Evolutionary conservation across 2,329 filamentous ascomycete genomes (phyloP).

Genomic region (Penicillium sp.): DNA sequence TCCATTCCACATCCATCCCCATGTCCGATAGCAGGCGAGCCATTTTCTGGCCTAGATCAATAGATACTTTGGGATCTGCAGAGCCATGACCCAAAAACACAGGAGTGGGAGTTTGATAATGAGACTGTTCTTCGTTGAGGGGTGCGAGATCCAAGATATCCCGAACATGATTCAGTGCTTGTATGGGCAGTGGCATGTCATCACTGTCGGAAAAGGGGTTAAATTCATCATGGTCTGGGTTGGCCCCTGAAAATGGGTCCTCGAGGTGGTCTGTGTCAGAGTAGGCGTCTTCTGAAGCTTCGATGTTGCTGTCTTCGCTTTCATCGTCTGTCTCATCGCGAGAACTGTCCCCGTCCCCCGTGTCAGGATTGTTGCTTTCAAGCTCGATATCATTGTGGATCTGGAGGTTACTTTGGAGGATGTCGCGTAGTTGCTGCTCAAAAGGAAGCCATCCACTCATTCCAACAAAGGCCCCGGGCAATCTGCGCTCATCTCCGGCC

Average conservation of each 20-base stretch:
- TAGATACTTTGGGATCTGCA: not conserved
- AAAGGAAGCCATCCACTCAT: not conserved
- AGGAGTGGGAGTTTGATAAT: not conserved
- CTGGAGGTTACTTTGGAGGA: not conserved
- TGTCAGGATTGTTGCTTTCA: too few species aligned
- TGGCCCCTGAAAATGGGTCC: too few species aligned
- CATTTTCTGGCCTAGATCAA: not conserved
- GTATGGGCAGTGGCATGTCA: not conserved
- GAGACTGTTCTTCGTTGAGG: not conserved
- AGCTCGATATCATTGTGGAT: too few species aligned
- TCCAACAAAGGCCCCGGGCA: not conserved
- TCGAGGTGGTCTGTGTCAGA: too few species aligned
- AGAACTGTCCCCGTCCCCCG: too few species aligned
- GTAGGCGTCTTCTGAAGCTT: too few species aligned
- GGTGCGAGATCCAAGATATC: not conserved
- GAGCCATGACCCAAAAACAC: not conserved
- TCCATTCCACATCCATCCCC: not conserved
- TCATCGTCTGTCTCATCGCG: too few species aligned
- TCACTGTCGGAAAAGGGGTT: not conserved
- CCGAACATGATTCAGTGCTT: not conserved
- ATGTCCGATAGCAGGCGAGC: not conserved
- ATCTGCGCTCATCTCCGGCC: not conserved
- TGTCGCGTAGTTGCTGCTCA: not conserved
- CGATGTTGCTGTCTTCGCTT: too few species aligned
- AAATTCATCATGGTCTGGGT: too few species aligned